These are phyloP conservation scores for Nemania bipapillata DNA, from an alignment of 2,329 filamentous ascomycete genomes.

Conservation along the genomic window DNA sequence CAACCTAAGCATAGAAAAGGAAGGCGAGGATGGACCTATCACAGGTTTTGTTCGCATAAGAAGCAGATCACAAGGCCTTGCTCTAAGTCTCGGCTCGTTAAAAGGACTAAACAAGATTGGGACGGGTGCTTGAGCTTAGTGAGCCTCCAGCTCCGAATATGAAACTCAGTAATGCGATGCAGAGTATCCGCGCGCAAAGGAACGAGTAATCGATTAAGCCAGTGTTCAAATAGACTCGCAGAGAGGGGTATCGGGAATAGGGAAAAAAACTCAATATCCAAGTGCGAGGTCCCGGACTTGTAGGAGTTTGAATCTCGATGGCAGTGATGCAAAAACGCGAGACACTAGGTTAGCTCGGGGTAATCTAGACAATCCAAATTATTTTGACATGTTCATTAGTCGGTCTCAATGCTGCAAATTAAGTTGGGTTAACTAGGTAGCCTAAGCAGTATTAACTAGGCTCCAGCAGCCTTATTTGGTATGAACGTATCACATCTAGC, in stretches of 20 bases:
- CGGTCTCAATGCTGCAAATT: background rate
- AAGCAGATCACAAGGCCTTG: conserved; percentile 94
- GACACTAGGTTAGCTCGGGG: conserved; percentile 26
- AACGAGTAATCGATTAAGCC: conserved; percentile 13
- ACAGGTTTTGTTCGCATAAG: conserved; percentile 98
- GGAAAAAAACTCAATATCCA: conserved; percentile 30
- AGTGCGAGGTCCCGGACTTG: conserved; percentile 21
- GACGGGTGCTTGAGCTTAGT: conserved; percentile 49
- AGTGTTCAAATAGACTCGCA: conserved; percentile 22
- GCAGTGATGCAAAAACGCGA: conserved; percentile 20
- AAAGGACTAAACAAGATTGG: conserved; percentile 91
- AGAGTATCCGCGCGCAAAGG: conserved; percentile 8
- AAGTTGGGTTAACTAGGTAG: too few species aligned
- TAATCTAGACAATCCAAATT: conserved; percentile 35
- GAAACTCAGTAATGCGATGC: conserved; percentile 21
- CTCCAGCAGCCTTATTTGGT: too few species aligned
- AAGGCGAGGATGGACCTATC: conserved; percentile 92
- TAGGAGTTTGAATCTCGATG: conserved; percentile 25
- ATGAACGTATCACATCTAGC: too few species aligned
- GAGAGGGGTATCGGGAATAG: background rate
- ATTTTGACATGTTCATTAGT: conserved; percentile 20
- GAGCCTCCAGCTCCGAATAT: conserved; percentile 6
- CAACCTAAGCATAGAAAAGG: conserved; percentile 97
- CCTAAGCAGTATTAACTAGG: too few species aligned
- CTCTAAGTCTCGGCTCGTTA: conserved; percentile 89